These are phyloP conservation scores for Skeletonema menzelii DNA, from an alignment of 108 stramenopile species.

Conservation along the genomic window DNA sequence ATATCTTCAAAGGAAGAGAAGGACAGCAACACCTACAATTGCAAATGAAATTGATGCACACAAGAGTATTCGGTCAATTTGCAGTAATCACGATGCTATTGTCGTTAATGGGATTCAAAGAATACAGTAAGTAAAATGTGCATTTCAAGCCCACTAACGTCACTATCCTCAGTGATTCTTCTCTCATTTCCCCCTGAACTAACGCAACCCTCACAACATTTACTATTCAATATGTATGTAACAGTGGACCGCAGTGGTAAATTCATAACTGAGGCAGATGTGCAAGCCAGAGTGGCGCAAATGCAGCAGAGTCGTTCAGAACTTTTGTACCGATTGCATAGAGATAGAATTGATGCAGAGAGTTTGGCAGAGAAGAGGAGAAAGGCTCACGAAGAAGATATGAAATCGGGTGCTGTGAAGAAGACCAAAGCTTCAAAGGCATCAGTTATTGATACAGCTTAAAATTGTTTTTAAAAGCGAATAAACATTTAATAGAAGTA, in stretches of 20 bases:
- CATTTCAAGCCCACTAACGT: too few species aligned
- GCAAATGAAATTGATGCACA: slow-evolving; percentile 77
- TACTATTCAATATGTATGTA: too few species aligned
- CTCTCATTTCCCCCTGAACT: too few species aligned
- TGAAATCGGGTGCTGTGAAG: slow-evolving; percentile 22
- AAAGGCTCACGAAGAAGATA: slow-evolving; percentile 37
- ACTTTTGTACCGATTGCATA: slow-evolving; percentile 54
- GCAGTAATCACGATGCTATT: slow-evolving; percentile 73
- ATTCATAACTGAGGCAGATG: slow-evolving; percentile 72
- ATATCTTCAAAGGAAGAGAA: slow-evolving; percentile 68
- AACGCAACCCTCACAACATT: too few species aligned
- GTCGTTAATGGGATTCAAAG: slow-evolving; percentile 81
- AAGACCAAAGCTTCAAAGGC: slow-evolving; percentile 4
- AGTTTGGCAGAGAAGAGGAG: slow-evolving; percentile 31
- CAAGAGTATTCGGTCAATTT: slow-evolving; percentile 87
- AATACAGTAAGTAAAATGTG: slow-evolving; percentile 51
- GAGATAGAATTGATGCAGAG: slow-evolving; percentile 40
- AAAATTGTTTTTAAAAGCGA: neutral
- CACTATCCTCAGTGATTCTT: too few species aligned
- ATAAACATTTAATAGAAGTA: slow-evolving; percentile 6
- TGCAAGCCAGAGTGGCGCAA: slow-evolving; percentile 63
- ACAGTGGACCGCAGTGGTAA: slow-evolving; percentile 74
- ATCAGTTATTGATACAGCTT: neutral
- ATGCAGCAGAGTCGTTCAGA: slow-evolving; percentile 63
- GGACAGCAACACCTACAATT: slow-evolving; percentile 71